phyloP scores from a whole-genome alignment of 495 filamentous ascomycete genomes.

The Immersiella caudata region DNA sequence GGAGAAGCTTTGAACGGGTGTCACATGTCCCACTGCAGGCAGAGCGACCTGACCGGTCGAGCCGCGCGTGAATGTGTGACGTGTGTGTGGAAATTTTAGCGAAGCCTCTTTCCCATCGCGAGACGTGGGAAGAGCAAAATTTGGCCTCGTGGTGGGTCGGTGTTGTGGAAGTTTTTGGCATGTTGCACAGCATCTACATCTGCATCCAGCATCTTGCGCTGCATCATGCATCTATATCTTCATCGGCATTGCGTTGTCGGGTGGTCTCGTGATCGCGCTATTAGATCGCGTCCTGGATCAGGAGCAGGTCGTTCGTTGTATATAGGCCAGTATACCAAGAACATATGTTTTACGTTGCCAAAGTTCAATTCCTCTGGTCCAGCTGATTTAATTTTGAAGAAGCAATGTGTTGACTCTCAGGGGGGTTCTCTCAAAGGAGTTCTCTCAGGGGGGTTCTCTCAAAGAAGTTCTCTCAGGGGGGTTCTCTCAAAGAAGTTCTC shows the following conservation, averaged over 20 bases:
- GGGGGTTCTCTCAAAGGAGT: too few relatives aligned
- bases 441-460: too few relatives aligned
- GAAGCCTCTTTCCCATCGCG: not conserved
- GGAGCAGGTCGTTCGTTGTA: slow-evolving; percentile 11
- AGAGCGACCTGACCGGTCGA: not conserved
- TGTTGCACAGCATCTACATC: not conserved
- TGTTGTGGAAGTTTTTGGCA: not conserved
- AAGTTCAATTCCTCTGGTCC: too few relatives aligned
- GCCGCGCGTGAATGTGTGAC: not conserved
- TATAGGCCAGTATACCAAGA: slow-evolving; percentile 7
- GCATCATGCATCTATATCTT: not conserved
- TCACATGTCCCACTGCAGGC: not conserved
- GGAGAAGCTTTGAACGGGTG: slow-evolving; percentile 50
- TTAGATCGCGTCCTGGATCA: not conserved
- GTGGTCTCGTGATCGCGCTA: not conserved
- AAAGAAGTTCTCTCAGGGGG: too few relatives aligned
- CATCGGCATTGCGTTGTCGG: slow-evolving; percentile 1
- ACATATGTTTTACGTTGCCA: slow-evolving; percentile 9
- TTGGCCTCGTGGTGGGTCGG: not conserved
- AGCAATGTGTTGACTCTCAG: too few relatives aligned
- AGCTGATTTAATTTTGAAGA: not conserved
- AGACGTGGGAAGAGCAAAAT: not conserved
- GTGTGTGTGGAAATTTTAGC: not conserved
- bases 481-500: too few relatives aligned
- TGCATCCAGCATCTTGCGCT: not conserved